Percentiles rank a stretch among this genome's conserved stretches.
phyloP scores from a whole-genome alignment of 1,139 yeast species.

The Yarrowia galli region DNA sequence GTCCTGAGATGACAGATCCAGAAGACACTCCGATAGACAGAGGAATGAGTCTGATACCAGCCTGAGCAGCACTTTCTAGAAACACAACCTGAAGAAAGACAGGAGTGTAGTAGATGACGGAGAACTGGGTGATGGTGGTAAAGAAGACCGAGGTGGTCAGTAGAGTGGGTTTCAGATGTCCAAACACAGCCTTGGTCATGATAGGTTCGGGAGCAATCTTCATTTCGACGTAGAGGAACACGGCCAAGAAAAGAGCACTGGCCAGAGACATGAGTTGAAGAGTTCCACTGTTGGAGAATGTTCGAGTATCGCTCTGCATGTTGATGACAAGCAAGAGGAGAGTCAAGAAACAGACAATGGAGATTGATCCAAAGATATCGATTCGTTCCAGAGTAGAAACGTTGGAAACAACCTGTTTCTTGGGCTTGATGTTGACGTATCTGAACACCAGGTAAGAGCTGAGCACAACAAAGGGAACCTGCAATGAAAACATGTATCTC shows the following conservation, averaged over 20 bases:
- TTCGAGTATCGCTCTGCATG: conserved; percentile 68
- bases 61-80: conserved; percentile 3
- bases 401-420: conserved; percentile 44
- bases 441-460: conserved; percentile 1
- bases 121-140: conserved; percentile 34
- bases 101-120: conserved; percentile 36
- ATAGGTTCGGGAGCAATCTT: conserved; percentile 70
- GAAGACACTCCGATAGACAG: conserved; percentile 21
- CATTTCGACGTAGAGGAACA: conserved; percentile 61
- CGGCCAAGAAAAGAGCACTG: conserved; percentile 49
- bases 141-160: conserved; percentile 25
- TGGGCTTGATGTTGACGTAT: conserved; percentile 27
- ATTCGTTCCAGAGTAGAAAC: conserved; percentile 57
- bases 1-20: conserved; percentile 30
- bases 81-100: conserved; percentile 38
- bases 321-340: conserved; percentile 67
- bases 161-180: conserved; percentile 15
- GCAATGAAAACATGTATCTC: conserved; percentile 70
- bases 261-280: conserved; percentile 51
- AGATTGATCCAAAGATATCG: conserved; percentile 74
- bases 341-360: conserved; percentile 63
- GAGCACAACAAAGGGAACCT: conserved; percentile 67
- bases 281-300: conserved; percentile 48
- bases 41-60: conserved; percentile 34
- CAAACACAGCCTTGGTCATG: conserved; percentile 37